Base-by-base conservation (phyloP, 148 eudicot genomes). In the Camellia lanceoleosa region DNA sequence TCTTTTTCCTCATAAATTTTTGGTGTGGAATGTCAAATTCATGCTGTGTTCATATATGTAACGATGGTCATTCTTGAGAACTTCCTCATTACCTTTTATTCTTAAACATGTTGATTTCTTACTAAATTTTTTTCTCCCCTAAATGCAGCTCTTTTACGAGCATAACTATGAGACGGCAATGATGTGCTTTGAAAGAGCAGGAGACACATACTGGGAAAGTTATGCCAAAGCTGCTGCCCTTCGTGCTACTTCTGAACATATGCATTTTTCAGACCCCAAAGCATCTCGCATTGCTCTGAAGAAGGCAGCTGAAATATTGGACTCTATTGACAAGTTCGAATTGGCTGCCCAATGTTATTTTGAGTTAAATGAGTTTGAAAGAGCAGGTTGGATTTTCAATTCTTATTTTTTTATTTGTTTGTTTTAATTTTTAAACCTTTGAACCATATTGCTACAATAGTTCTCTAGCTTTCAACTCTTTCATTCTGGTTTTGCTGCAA, bases 151-250 rank as follows among this genome's bases (percentile, higher is more conserved):
- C 59, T 79, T 89, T 43, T 78, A 82, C 3, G 89, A 83, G 75
- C 69, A 85, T 43, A 89, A 89, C 62, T 89, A 83, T 68, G 86
- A 87, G 79, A 88, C 85, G 82, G 91, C 91, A 58, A 87, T 78
- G 5, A 86, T 85, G 88, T 89, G 91, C 78, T 89, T 86, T 59
- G 87, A 85, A 85, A 89, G 87, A 76, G 89, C 89, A 5, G 89
- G 88, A 52, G 91, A 89, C 72, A 71, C 43, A 30, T 19, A 23
- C 30, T 86, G 87, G 86, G 86, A 79, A 82, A 85, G 23, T 65
- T 79, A 65, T 76, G 84, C 89, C n/a, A 83, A 87, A 75, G 91
- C 91, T 71, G 73, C 81, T 74, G 82, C 83, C 18, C 84, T 86
- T 14, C 71, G 73, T 67, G 84, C 82, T 55, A 66, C 83, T 68